Base-by-base conservation (phyloP, 75 land plant genomes). In the Pinus albicaulis region DNA sequence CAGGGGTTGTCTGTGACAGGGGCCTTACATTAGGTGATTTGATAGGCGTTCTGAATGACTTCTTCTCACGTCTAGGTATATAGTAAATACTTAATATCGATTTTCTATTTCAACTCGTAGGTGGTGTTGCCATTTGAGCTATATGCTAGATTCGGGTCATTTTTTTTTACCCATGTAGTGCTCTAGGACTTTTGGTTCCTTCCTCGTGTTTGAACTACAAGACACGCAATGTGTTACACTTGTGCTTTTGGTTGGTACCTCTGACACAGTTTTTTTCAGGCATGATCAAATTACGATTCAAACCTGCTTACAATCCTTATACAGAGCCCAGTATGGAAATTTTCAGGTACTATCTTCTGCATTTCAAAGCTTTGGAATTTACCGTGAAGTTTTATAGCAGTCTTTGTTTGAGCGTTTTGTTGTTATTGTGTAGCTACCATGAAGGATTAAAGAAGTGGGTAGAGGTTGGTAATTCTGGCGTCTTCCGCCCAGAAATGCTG, bases 311-410 rank as follows among this genome's bases (percentile, higher is more conserved):
- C 77, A 96, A 96, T 76, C 99, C 99, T 48, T 96, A 96, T 38
- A 96, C 99, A 4, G 98, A 94, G 76, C 99, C 99, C n/a, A 96
- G 99, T 76, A 94, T 96, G 99, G 99, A 96, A 71, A 96, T 96
- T 72, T 96, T 96, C 90, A 94, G 99, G 99, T 96, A 16, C 10
- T 58, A 53, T 5, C 5, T 52, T 56, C 1, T 59, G 53, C 53
- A 28, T 77, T 38, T 41, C 3, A 23, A 25, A 34, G 56, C 56
- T 75, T 71, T 74, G 56, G 78, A 38, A 66, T 7, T 41, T 10
- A 72, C 19, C n/a, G 5, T 72, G 5, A 15, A 15, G 26, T 62
- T 68, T 68, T 41, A 41, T 3, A n/a, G 3, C 7, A 41, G 23
- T 4, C n/a, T 38, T 41, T 38, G 5, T 68, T 36, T 41, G n/a